Evolutionary conservation across 2,329 filamentous ascomycete species (phyloP), one percentile per base, ranked within the genome.

Genomic region (Samsoniella hepiali): DNA sequence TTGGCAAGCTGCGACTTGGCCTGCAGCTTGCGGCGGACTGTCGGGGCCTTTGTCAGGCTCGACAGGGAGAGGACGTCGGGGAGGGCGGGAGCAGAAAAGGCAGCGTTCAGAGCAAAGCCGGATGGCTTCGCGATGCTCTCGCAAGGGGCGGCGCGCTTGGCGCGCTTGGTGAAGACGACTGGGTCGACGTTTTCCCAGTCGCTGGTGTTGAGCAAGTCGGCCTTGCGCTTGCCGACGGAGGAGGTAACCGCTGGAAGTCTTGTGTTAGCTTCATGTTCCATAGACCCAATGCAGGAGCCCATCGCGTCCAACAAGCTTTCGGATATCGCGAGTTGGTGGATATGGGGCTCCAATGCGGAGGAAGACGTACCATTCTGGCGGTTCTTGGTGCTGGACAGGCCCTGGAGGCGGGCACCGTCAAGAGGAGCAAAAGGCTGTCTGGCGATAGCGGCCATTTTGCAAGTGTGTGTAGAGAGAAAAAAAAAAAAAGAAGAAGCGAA

Each of bases 381-480:
- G 75, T 93, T 93, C 81, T 93, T 94, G 58, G 88, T 77, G 76
- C 87, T 91, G 32, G 87, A 88, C 70, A 94, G 79, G 67, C 81
- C 86, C 75, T 91, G 88, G 32, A 93, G 81, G 68, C 91, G 86
- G 63, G 87, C 79, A 69, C 82, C 82, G 72, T 91, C 86, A 62
- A 93, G 81, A 56, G 88, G 88, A 72, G 87, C 90, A 75, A 93
- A 93, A 6, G 90, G 90, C 77, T 91, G 89, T 71, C 90, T 86
- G 66, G 81, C 78, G 66, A 83, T 69, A 68, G 83, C 75, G 73
- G 84, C 82, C 84, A 87, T 87, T 70, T 71, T 72, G 47, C 51
- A 58, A 36, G 56, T 22, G 13, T 49, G 56, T 47, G 5, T 34
- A 17, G 6, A 45, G 17, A 47, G 5, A 29, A 47, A 47, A 38